Conservation (phyloP, 2,329 filamentous ascomycete species). For the Hymenoscyphus linearis region DNA sequence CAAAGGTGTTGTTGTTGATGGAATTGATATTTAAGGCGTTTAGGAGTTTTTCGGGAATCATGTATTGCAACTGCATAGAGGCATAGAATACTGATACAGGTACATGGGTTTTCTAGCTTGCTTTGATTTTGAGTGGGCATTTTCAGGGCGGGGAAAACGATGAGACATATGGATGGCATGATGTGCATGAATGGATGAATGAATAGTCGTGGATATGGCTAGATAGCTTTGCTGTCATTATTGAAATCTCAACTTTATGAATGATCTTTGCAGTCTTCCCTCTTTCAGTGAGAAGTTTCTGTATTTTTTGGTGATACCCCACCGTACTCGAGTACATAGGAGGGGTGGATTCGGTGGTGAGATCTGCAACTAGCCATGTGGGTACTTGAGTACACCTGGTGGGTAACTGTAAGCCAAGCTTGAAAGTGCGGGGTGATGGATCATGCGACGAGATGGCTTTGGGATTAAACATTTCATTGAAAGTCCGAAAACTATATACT, state of each 20-base stretch:
- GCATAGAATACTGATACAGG: constrained; percentile 13
- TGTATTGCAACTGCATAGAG: constrained; percentile 9
- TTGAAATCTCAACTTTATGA: constrained; percentile 4
- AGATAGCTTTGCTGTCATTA: constrained; percentile 11
- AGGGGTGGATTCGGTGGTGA: not conserved
- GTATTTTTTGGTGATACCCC: not conserved
- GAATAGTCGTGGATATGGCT: constrained; percentile 6
- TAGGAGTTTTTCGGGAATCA: constrained; percentile 10
- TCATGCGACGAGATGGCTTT: not conserved
- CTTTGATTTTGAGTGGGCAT: not conserved
- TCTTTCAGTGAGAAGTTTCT: not conserved
- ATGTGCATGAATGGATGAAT: not conserved
- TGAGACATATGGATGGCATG: too few relatives aligned
- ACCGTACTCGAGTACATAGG: not conserved
- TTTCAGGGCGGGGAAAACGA: constrained; percentile 1
- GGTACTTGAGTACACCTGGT: too few relatives aligned
- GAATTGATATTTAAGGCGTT: constrained; percentile 66
- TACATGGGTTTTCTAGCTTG: constrained; percentile 6
- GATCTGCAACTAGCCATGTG: not conserved
- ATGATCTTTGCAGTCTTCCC: not conserved
- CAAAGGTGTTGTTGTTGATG: constrained; percentile 80
- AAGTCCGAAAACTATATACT: not conserved
- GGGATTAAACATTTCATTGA: not conserved
- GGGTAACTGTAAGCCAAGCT: not conserved
- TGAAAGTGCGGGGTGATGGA: not conserved